Base-by-base conservation (phyloP, 495 filamentous ascomycete genomes). In the Annulohypoxylon nitens region DNA sequence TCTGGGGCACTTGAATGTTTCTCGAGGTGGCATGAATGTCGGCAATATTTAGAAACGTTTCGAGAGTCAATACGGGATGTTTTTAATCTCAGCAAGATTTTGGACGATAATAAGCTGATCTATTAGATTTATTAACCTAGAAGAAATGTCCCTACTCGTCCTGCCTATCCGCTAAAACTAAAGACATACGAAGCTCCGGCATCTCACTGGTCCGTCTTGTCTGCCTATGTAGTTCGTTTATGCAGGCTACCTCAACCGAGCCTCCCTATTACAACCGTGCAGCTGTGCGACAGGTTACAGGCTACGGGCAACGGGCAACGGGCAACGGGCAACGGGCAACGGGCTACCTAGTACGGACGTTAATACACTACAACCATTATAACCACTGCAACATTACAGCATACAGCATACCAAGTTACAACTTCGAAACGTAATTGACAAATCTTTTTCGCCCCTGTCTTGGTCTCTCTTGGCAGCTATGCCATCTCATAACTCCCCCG, bases 231-330 rank as follows among this genome's bases (percentile, higher is more conserved):
- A 18, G n/a, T 60, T 64, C 66, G 65, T 58, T 69, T 65, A 69
- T 69, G 65, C 61, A 64, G 65, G 71, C 64, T 73, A 48, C 70
- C 70, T 73, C 70, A 68, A 45, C 58, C 53, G 30, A 57, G 16
- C 53, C 53, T 36, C 53, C 23, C 39, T 60, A 43, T 11, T 57
- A 18, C 18, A 43, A 34, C 34, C n/a, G 34, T 20, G 26, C 20
- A 60, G 36, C 9, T 25, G 14, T 20, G n/a, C 55, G 30, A 30
- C 30, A 30, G 5, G 30, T 30, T 30, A 30, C 30, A 30, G 30
- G 30, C 30, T 30, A 30, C 30, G 30, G 30, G 3, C 30, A 4
- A 30, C 30, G 30, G 30, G 30, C 30, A 4, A 30, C 30, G 30
- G 30, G 3, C 30, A 4, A 23, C 20, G 20, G 20, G 20, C 20